Base-by-base conservation (phyloP, 371 early-diverging fungal species). In the Circinella umbellata region DNA sequence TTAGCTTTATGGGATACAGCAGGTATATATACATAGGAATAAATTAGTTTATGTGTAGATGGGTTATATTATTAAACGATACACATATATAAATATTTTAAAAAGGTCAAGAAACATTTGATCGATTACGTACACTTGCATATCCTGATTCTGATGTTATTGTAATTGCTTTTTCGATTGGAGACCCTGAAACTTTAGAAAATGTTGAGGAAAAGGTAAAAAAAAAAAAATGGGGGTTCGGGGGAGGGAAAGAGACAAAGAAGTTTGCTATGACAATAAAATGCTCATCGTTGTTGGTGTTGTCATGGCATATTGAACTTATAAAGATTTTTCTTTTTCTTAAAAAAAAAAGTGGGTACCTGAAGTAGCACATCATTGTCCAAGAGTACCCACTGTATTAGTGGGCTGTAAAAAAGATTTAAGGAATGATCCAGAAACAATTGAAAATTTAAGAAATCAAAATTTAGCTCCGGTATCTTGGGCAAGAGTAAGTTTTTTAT, bases 71-170 rank as follows among this genome's bases (percentile, higher is more conserved):
- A 42, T 42, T 42, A 42, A 42, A 42, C 42, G 11, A 42, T 27
- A 27, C 0, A 27, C 2, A 27, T 27, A 27, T 27, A 27, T 27
- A 11, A 2, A 9, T 42, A 9, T 42, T 42, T 42, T 15, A 67
- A n/a, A n/a, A n/a, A n/a, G 70, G 95, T 27, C 97, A 97, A 79
- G 97, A 97, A 80, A 95, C 95, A 73, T 97, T 94, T 79, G 96
- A 97, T 78, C 92, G 94, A 49, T 84, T 97, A 67, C 89, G 97
- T 17, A 93, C 94, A 17, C 86, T 97, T 49, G 92, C 94, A 54
- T 97, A 96, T 79, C 94, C 95, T 20, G 95, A 95, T 72, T 89
- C 96, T 10, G 93, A 97, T 76, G 94, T 94, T 42, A 89, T 96
- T 73, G 78, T 97, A 66, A 90, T 97, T 71, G 93, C 93, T 75